These are phyloP conservation scores for Boletus huronensis DNA, from an alignment of 768 basidiomycete genomes.

Conservation along the genomic window DNA sequence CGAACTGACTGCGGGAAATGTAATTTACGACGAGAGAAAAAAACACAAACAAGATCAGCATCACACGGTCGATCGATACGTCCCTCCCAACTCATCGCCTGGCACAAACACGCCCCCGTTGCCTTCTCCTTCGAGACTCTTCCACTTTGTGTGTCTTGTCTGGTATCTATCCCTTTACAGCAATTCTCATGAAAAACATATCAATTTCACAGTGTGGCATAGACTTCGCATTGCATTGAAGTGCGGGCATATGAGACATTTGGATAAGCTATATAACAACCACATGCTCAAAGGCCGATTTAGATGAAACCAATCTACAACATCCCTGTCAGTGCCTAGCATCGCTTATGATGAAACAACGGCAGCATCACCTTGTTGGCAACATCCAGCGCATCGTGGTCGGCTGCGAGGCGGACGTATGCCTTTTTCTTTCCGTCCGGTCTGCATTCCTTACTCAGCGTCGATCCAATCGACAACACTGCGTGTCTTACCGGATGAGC, in stretches of 20 bases:
- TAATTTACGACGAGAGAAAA: background rate
- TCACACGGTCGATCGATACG: background rate
- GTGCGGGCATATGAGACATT: slow-evolving; percentile 7
- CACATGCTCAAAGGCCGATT: slow-evolving; percentile 15
- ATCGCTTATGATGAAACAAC: background rate
- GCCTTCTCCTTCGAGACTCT: too few relatives aligned
- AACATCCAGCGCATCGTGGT: slow-evolving; percentile 94
- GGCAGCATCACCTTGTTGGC: slow-evolving; percentile 82
- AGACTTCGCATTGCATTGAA: slow-evolving; percentile 6
- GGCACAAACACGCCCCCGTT: too few relatives aligned
- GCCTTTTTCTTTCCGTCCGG: slow-evolving; percentile 99
- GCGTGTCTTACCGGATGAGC: slow-evolving; percentile 75
- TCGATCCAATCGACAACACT: background rate
- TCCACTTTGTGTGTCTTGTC: too few relatives aligned
- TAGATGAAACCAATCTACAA: slow-evolving; percentile 91
- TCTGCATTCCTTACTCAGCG: slow-evolving; percentile 37
- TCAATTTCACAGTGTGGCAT: background rate
- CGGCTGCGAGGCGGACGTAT: slow-evolving; percentile 91
- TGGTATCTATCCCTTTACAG: background rate
- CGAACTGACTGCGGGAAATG: slow-evolving; percentile 11
- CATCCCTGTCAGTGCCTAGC: slow-evolving; percentile 1
- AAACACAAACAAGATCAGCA: background rate
- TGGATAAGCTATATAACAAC: background rate
- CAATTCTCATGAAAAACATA: background rate
- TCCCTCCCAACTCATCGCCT: background rate